Percentiles rank a stretch among this genome's conserved stretches.
These are phyloP conservation scores for Termitomyces sp. DNA, from an alignment of 768 basidiomycete species.

Conservation along the genomic window DNA sequence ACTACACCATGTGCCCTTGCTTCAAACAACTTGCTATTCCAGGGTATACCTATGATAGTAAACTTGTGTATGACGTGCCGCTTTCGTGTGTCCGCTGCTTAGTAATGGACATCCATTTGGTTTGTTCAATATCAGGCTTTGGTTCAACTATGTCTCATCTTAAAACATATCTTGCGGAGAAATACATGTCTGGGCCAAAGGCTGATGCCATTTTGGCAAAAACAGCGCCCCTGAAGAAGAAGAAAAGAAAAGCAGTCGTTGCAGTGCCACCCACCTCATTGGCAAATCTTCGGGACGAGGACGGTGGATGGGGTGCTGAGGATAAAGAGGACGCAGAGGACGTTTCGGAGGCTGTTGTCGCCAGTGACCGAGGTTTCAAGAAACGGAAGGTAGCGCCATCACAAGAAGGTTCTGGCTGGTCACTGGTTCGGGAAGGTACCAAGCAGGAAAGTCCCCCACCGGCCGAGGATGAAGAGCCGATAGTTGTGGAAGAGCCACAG, in stretches of 20 bases:
- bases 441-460: constrained; percentile 48
- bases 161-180: constrained; percentile 82
- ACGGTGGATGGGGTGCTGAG: constrained; percentile 60
- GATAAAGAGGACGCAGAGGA: constrained; percentile 51
- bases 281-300: constrained; percentile 56
- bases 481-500: constrained; percentile 42
- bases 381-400: constrained; percentile 44
- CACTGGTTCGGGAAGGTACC: constrained; percentile 53
- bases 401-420: constrained; percentile 57
- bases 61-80: too few relatives aligned
- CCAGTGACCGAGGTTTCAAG: constrained; percentile 74
- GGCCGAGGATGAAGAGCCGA: constrained; percentile 63
- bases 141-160: constrained; percentile 38
- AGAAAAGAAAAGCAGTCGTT: constrained; percentile 58
- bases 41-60: too few relatives aligned
- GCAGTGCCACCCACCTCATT: constrained; percentile 19
- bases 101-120: neutral
- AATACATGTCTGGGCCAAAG: constrained; percentile 96
- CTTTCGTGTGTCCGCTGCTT: too few relatives aligned
- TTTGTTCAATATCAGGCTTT: neutral
- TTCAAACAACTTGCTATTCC: too few relatives aligned
- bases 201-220: constrained; percentile 90
- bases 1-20: constrained; percentile 12
- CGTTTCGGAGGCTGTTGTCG: constrained; percentile 58
- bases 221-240: constrained; percentile 58